Base-by-base conservation (phyloP, 768 basidiomycete species). In the Naganishia friedmannii region DNA sequence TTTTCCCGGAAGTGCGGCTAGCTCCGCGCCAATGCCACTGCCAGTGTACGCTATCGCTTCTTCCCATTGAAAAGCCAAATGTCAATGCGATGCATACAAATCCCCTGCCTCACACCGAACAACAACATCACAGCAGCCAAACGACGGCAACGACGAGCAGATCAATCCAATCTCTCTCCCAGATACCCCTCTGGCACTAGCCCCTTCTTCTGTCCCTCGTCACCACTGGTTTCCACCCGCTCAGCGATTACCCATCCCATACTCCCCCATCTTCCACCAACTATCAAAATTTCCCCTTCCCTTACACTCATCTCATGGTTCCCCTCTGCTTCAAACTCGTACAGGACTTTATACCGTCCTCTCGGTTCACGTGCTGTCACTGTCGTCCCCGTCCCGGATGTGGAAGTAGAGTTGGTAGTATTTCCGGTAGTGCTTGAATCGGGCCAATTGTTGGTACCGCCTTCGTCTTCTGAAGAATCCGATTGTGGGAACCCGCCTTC, bases 201-300 rank as follows among this genome's bases (percentile, higher is more conserved):
- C 42, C 42, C 42, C 42, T 42, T 42, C 42, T 13, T 8, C 42
- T 42, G 42, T 13, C 9, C 15, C 42, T 42, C 42, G 2, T 17
- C 42, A 42, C 9, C 42, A 17, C 9, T 13, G 15, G 7, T 13
- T 15, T 23, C 45, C 42, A 69, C 26, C 29, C 70, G 37, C n/a
- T 56, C 55, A 10, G 70, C 70, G n/a, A 71, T 66, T 1, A 72
- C 67, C 67, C 67, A 72, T 31, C 71, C 71, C 19, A 72, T 51
- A 2, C 58, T 67, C 17, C 71, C 71, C 39, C 71, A 67, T 55
- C 71, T 26, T 29, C 67, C 71, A 5, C 58, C 54, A 42, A 68
- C 53, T 2, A 55, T 10, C 29, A 72, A 26, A 13, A 63, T 31
- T 26, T 71, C 70, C 23, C 65, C 70, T 39, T 71, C 55, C 19